Percentiles rank a stretch among this genome's conserved stretches.
Conservation (phyloP, 2,329 filamentous ascomycete genomes). For the Ascochyta fabae region DNA sequence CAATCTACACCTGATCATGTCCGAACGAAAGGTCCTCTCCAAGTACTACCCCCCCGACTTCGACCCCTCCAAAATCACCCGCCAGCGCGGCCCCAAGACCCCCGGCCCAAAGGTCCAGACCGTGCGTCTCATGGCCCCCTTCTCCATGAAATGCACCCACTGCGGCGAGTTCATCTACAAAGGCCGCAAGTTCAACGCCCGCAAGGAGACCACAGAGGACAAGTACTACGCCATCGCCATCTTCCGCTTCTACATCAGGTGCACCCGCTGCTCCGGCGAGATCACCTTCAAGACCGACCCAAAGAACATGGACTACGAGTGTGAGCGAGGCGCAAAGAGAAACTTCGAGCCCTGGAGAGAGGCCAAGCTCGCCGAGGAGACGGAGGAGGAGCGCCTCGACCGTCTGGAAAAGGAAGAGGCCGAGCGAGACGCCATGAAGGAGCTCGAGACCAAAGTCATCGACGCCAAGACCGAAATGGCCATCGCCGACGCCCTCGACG, state of each 20-base stretch:
- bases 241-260: conserved; percentile 86
- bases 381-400: conserved; percentile 85
- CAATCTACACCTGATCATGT: conserved; percentile 62
- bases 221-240: conserved; percentile 89
- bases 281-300: conserved; percentile 96
- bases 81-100: conserved; percentile 72
- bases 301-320: conserved; percentile 89
- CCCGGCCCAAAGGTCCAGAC: conserved; percentile 82
- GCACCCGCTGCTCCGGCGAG: conserved; percentile 82
- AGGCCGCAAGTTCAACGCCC: conserved; percentile 92
- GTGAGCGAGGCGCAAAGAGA: conserved; percentile 81
- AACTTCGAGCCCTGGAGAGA: conserved; percentile 93
- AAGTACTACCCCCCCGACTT: conserved; percentile 80
- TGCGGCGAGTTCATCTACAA: conserved; percentile 88
- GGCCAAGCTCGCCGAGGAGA: conserved; percentile 72
- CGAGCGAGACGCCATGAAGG: conserved; percentile 91
- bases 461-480: conserved; percentile 97
- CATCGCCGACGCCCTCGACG: conserved; percentile 92
- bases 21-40: conserved; percentile 80
- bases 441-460: conserved; percentile 89
- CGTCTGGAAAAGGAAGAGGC: conserved; percentile 79
- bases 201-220: conserved; percentile 91
- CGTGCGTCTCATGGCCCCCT: conserved; percentile 89
- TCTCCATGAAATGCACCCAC: conserved; percentile 75
- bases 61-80: conserved; percentile 79